Evolutionary conservation across 371 early-diverging fungal species (phyloP), one percentile per base, ranked within the genome.

Genomic region (Capniomyces stellatus): DNA sequence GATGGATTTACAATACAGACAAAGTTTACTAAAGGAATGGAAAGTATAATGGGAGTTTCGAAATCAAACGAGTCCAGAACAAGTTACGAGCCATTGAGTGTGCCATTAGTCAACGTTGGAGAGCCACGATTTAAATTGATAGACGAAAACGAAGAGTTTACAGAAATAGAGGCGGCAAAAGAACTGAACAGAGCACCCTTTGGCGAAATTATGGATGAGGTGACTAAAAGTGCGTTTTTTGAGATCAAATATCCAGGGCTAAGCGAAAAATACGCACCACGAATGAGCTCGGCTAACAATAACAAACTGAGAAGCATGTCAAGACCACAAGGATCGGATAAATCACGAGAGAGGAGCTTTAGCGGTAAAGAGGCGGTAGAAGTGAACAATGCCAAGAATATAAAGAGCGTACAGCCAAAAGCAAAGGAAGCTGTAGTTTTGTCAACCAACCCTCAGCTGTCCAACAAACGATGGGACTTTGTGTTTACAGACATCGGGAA

Each of bases 161-260:
- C 74, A 0, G 74, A 85, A 22, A 69, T 72, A 50, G 88, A 89
- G 61, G 92, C 92, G 12, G 89, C 92, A 29, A 72, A 75, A 48
- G 74, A 76, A 2, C 64, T 92, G 64, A 73, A 81, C 54, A 78
- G 81, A 62, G 73, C 78, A 58, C 82, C 86, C 2, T 78, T 77
- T 71, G 74, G 73, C 51, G 75, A 79, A 57, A 75, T 85, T 50
- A 50, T 74, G 29, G 70, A 74, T 40, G 59, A 58, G 42, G 46
- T 67, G 44, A 66, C 59, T 3, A 63, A 70, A 15, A 60, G 70
- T 59, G 61, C 57, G 42, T 64, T 71, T n/a, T 71, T 66, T 57
- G 56, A 49, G 1, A 55, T 70, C 24, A 35, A 35, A 6, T 63
- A 64, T 23, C 52, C 57, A 22, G 67, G 67, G 4, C 41, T 67